Conservation (phyloP, 2,329 filamentous ascomycete genomes). For the Amesomyces nigricolor region DNA sequence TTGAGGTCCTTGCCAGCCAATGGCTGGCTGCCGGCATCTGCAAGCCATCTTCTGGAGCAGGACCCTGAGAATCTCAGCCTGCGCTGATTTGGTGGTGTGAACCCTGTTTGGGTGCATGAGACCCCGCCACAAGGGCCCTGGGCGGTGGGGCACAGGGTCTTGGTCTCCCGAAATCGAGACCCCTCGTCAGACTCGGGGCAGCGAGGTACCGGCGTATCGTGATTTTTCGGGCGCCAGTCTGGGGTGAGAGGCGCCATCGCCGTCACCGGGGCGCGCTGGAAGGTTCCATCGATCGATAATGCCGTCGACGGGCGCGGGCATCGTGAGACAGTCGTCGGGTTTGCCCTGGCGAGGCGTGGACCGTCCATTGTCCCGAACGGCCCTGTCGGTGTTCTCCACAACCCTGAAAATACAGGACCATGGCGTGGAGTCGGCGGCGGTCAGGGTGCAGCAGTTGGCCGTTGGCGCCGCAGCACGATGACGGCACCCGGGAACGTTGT, state of each 20-base stretch:
- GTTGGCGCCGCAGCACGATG: conserved; percentile 6
- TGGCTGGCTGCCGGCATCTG: conserved; percentile 19
- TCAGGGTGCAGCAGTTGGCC: not conserved
- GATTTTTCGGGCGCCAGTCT: not conserved
- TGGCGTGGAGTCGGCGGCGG: not conserved
- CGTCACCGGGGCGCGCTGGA: not conserved
- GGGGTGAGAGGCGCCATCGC: not conserved
- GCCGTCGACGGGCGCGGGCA: not conserved
- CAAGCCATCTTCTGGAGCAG: conserved; percentile 25
- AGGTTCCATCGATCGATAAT: not conserved
- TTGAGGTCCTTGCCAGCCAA: conserved; percentile 7
- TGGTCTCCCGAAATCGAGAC: conserved; percentile 2
- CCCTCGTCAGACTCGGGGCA: conserved; percentile 3
- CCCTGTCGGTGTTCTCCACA: not conserved
- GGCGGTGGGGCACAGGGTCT: conserved; percentile 7
- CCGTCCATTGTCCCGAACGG: not conserved
- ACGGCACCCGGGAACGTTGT: conserved; percentile 6
- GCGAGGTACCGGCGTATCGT: not conserved
- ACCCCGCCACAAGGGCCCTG: conserved; percentile 5
- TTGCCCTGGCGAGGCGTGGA: not conserved
- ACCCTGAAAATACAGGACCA: not conserved
- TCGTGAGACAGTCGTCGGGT: too few species aligned
- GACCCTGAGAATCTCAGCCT: conserved; percentile 26
- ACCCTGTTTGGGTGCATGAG: conserved; percentile 21
- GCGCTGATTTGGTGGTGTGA: conserved; percentile 23